phyloP scores from a whole-genome alignment of 352 stramenopile genomes.

The Phytophthora constricta region DNA sequence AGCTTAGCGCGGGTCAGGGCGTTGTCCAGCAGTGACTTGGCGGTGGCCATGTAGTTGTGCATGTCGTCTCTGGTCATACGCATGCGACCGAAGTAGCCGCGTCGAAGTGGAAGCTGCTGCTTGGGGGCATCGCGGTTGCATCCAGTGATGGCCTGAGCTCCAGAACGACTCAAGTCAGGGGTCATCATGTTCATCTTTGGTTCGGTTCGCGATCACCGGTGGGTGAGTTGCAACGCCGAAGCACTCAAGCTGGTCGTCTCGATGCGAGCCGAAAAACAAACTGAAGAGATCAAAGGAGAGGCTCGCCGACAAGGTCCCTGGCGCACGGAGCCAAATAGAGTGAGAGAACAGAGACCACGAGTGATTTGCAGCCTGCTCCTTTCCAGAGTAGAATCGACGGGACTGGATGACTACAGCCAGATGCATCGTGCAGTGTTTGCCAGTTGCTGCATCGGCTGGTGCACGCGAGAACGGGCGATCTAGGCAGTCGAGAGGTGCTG shows the following conservation, averaged over 20 bases:
- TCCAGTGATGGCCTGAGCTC: slow-evolving; percentile 40
- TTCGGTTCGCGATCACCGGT: slow-evolving; percentile 1
- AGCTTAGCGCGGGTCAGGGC: slow-evolving; percentile 45
- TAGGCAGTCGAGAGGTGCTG: background rate
- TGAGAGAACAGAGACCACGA: slow-evolving; percentile 31
- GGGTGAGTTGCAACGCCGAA: background rate
- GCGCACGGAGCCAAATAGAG: slow-evolving; percentile 41
- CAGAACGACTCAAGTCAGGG: slow-evolving; percentile 33
- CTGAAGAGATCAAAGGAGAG: slow-evolving; percentile 22
- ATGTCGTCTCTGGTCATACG: slow-evolving; percentile 40
- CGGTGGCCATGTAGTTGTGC: slow-evolving; percentile 49
- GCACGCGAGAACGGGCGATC: background rate
- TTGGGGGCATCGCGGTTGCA: slow-evolving; percentile 29
- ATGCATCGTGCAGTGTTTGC: background rate
- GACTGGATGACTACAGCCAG: background rate
- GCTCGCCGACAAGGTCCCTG: slow-evolving; percentile 17
- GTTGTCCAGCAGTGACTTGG: slow-evolving; percentile 51
- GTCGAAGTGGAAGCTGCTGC: slow-evolving; percentile 52
- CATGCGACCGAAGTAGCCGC: slow-evolving; percentile 54
- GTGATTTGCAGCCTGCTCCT: slow-evolving; percentile 38
- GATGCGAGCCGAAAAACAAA: slow-evolving; percentile 32
- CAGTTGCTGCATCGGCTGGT: slow-evolving; percentile 2
- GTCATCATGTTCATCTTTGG: slow-evolving; percentile 37
- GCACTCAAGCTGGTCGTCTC: slow-evolving; percentile 12
- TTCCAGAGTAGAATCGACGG: slow-evolving; percentile 9